phyloP scores from a whole-genome alignment of 176 grass and related monocot genomes.

The Oryza nivara region DNA sequence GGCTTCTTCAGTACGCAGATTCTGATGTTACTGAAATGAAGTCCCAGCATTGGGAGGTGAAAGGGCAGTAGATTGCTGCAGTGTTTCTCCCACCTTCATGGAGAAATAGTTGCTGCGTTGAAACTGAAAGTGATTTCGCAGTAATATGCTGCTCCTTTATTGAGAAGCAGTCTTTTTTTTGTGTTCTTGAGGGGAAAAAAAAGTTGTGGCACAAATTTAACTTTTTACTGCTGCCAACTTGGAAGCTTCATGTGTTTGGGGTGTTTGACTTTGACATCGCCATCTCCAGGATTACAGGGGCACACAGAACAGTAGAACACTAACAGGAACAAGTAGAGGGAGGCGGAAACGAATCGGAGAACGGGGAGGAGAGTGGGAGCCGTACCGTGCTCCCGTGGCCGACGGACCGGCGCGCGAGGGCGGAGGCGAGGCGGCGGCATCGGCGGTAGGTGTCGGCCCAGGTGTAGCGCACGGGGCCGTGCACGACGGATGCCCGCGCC shows the following conservation, averaged over 20 bases:
- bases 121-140: neutral
- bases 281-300: neutral
- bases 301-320: neutral
- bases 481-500: constrained; percentile 61
- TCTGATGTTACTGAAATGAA: too few relatives aligned
- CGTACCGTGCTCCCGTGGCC: constrained; percentile 71
- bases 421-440: constrained; percentile 87
- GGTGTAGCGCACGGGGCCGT: constrained; percentile 73
- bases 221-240: neutral
- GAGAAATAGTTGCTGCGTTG: neutral
- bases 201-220: neutral
- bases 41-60: too few relatives aligned
- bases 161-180: neutral
- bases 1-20: neutral
- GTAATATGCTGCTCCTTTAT: too few relatives aligned
- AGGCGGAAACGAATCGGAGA: neutral
- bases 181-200: neutral
- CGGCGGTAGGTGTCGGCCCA: constrained; percentile 92
- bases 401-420: constrained; percentile 65
- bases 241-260: neutral
- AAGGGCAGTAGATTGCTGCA: too few relatives aligned
- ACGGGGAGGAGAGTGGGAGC: neutral
- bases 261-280: neutral
- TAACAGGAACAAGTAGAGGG: neutral
- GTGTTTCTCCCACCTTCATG: too few relatives aligned